A percentile compares a stretch with the other conserved stretches of the same genome.
These are phyloP conservation scores for Neonectria coccinea DNA, from an alignment of 2,329 filamentous ascomycete species.

Conservation along the genomic window DNA sequence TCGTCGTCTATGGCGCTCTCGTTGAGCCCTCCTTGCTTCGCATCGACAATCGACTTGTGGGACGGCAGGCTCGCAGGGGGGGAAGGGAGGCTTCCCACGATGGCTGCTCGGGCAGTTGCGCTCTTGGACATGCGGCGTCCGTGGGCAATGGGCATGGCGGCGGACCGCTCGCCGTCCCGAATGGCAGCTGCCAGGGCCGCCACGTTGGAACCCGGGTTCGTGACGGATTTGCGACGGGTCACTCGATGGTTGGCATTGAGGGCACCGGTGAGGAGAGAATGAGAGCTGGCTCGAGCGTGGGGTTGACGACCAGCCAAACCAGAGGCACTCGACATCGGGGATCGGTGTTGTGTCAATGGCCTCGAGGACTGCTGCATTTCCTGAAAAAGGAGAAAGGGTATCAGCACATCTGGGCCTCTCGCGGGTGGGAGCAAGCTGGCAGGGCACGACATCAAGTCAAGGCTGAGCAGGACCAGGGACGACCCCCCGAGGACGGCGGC, in stretches of 20 bases:
- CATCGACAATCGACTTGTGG: constrained; percentile 63
- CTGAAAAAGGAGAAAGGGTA: constrained; percentile 55
- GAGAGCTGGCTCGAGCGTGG: constrained; percentile 81
- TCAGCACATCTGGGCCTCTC: constrained; percentile 52
- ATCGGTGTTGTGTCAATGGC: constrained; percentile 73
- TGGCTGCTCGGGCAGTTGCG: constrained; percentile 63
- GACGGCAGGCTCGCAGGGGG: constrained; percentile 77
- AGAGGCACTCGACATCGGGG: constrained; percentile 68
- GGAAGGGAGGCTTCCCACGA: constrained; percentile 68
- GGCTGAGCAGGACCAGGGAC: constrained; percentile 34
- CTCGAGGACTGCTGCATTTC: constrained; percentile 75
- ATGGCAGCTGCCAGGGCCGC: constrained; percentile 80
- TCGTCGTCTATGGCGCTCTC: constrained; percentile 79
- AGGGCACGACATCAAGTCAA: constrained; percentile 44
- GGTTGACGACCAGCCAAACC: constrained; percentile 70
- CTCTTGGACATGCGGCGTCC: constrained; percentile 77
- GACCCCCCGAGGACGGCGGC: constrained; percentile 41
- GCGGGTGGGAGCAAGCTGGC: constrained; percentile 48
- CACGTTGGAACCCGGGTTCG: constrained; percentile 77
- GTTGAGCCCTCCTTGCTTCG: constrained; percentile 61
- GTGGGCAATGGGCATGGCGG: constrained; percentile 68
- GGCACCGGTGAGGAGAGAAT: constrained; percentile 81
- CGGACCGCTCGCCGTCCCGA: constrained; percentile 71
- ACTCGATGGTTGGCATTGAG: constrained; percentile 87
- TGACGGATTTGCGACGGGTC: constrained; percentile 93